phyloP scores from a whole-genome alignment of 352 stramenopile species.

The Globisporangium viniferum region DNA sequence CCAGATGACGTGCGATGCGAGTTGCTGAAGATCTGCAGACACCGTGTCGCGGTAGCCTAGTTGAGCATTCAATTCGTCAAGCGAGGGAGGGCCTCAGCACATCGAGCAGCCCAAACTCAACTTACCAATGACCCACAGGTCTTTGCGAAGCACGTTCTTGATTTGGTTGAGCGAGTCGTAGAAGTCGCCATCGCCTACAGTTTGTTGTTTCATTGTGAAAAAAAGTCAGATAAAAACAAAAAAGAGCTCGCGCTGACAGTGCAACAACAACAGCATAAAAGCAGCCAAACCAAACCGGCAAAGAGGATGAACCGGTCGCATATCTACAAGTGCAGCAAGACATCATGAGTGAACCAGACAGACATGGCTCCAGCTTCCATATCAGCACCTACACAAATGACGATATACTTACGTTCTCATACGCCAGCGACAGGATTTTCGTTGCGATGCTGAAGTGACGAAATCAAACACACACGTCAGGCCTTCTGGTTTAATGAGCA shows the following conservation, averaged over 20 bases:
- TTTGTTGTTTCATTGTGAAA: background rate
- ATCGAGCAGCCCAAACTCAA: background rate
- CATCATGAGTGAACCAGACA: background rate
- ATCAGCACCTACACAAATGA: slow-evolving; percentile 3
- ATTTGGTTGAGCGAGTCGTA: slow-evolving; percentile 83
- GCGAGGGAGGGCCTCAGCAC: too few species aligned
- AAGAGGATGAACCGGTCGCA: slow-evolving; percentile 82
- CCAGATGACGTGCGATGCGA: slow-evolving; percentile 75
- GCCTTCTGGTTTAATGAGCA: background rate
- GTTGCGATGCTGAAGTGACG: slow-evolving; percentile 63
- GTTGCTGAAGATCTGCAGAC: slow-evolving; percentile 74
- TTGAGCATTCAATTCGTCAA: background rate
- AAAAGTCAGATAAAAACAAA: slow-evolving; percentile 2
- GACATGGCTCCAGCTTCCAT: background rate
- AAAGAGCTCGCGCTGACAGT: background rate
- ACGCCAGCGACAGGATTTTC: slow-evolving; percentile 83
- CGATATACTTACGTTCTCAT: slow-evolving; percentile 63
- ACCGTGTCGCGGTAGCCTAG: slow-evolving; percentile 68
- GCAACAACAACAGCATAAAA: background rate
- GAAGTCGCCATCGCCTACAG: slow-evolving; percentile 77
- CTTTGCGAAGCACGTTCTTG: slow-evolving; percentile 79
- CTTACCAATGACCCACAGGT: slow-evolving; percentile 84
- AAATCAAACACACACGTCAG: background rate
- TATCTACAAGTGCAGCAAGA: slow-evolving; percentile 37
- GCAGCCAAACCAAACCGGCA: slow-evolving; percentile 38